Percentiles rank a stretch among this genome's conserved stretches.
These are phyloP conservation scores for Dendrocalamus latiflorus DNA, from an alignment of 202 grass and related monocot species.

Conservation along the genomic window DNA sequence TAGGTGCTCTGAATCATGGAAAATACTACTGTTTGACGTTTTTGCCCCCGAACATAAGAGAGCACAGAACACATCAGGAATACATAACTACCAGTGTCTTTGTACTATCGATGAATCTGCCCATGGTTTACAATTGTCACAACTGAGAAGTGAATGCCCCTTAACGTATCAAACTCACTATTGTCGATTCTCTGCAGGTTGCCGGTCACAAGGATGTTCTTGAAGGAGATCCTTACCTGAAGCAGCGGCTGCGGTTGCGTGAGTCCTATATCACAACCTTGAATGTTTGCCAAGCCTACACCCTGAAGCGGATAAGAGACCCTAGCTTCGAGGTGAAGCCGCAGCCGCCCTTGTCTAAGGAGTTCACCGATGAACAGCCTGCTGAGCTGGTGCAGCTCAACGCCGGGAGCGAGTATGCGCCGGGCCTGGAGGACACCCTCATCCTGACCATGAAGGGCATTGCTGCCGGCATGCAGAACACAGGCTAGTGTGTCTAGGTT, in stretches of 20 bases:
- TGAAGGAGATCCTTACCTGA: slow-evolving; percentile 92
- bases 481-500: slow-evolving; percentile 46
- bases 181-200: slow-evolving; percentile 42
- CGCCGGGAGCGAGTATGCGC: slow-evolving; percentile 68
- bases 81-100: background rate
- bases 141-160: background rate
- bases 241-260: slow-evolving; percentile 81
- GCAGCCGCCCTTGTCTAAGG: slow-evolving; percentile 50
- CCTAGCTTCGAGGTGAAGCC: slow-evolving; percentile 56
- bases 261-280: slow-evolving; percentile 93
- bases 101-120: background rate
- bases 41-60: background rate
- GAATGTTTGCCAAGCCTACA: slow-evolving; percentile 97
- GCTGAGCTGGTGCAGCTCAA: slow-evolving; percentile 78
- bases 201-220: slow-evolving; percentile 87
- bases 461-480: slow-evolving; percentile 96
- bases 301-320: slow-evolving; percentile 84
- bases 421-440: slow-evolving; percentile 94
- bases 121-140: background rate
- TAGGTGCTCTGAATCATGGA: background rate
- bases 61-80: background rate
- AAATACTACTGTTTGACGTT: background rate
- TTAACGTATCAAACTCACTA: background rate
- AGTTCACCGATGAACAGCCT: slow-evolving; percentile 38
- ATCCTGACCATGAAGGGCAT: slow-evolving; percentile 99